A percentile compares a stretch with the other conserved stretches of the same genome.
Conservation (phyloP, 495 filamentous ascomycete genomes). For the Xanthoparmelia taractica region DNA sequence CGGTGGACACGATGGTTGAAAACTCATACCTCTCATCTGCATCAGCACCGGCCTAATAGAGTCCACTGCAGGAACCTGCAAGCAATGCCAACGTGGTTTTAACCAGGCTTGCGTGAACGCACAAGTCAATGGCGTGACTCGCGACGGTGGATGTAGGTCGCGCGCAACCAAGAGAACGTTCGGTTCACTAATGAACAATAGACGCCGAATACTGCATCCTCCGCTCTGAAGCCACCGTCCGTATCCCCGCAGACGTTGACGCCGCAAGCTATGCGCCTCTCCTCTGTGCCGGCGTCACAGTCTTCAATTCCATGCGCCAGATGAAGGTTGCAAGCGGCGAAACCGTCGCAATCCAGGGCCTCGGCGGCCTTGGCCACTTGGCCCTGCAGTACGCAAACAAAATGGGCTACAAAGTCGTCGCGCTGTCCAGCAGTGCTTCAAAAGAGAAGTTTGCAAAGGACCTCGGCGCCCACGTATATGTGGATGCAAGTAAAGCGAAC, state of each 20-base stretch:
- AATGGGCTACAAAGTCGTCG: slow-evolving; percentile 57
- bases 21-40: neutral
- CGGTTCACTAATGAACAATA: slow-evolving; percentile 12
- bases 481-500: slow-evolving; percentile 50
- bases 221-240: slow-evolving; percentile 52
- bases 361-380: slow-evolving; percentile 59
- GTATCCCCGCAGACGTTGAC: slow-evolving; percentile 48
- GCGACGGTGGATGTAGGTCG: slow-evolving; percentile 40
- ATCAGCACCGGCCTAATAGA: neutral
- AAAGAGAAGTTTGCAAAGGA: slow-evolving; percentile 53
- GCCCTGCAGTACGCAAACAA: slow-evolving; percentile 56
- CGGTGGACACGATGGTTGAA: slow-evolving; percentile 39
- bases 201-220: slow-evolving; percentile 56
- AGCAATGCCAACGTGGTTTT: slow-evolving; percentile 34
- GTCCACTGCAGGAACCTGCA: slow-evolving; percentile 30
- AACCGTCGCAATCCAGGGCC: slow-evolving; percentile 53
- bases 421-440: slow-evolving; percentile 44
- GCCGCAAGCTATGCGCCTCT: slow-evolving; percentile 52
- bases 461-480: slow-evolving; percentile 56
- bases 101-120: slow-evolving; percentile 41
- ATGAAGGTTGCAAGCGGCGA: slow-evolving; percentile 48
- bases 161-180: slow-evolving; percentile 21
- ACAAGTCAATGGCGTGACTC: slow-evolving; percentile 46
- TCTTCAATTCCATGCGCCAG: slow-evolving; percentile 59
- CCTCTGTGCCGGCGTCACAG: slow-evolving; percentile 62